Percentiles rank a stretch among this genome's conserved stretches.
These are phyloP conservation scores for Fusarium incarnatum DNA, from an alignment of 2,329 filamentous ascomycete species.

Conservation along the genomic window DNA sequence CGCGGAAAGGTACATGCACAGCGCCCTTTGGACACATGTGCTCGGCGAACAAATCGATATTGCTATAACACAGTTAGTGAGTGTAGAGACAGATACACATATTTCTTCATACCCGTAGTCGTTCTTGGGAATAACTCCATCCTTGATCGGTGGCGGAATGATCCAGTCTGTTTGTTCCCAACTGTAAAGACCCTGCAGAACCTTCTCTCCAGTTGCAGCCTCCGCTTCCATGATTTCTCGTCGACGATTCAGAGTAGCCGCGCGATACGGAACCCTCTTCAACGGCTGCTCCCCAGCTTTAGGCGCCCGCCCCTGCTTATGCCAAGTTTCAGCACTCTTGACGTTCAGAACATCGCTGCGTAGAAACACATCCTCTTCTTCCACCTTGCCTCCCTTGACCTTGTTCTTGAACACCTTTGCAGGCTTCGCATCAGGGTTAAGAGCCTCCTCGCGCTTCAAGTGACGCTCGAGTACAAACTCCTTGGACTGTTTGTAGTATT, in stretches of 20 bases:
- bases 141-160: conserved; percentile 84
- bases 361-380: conserved; percentile 83
- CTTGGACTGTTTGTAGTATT: conserved; percentile 87
- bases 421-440: conserved; percentile 74
- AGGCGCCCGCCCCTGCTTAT: conserved; percentile 90
- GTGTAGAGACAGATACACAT: neutral
- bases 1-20: conserved; percentile 83
- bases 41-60: conserved; percentile 94
- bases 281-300: conserved; percentile 77
- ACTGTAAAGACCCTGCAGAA: conserved; percentile 87
- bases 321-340: conserved; percentile 95
- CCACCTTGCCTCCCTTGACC: conserved; percentile 77
- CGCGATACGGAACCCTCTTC: conserved; percentile 90
- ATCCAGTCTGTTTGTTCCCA: conserved; percentile 94
- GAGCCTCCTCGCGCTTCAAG: conserved; percentile 89
- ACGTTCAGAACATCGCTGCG: conserved; percentile 85
- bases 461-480: conserved; percentile 90
- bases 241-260: conserved; percentile 87
- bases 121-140: conserved; percentile 93
- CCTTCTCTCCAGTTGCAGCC: conserved; percentile 82
- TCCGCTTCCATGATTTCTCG: conserved; percentile 90
- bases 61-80: conserved; percentile 57
- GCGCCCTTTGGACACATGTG: conserved; percentile 91
- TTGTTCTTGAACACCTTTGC: conserved; percentile 80
- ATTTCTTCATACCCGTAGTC: conserved; percentile 72